These are phyloP conservation scores for Triticum dicoccoides DNA, from an alignment of 176 grass and related monocot genomes.

Conservation along the genomic window DNA sequence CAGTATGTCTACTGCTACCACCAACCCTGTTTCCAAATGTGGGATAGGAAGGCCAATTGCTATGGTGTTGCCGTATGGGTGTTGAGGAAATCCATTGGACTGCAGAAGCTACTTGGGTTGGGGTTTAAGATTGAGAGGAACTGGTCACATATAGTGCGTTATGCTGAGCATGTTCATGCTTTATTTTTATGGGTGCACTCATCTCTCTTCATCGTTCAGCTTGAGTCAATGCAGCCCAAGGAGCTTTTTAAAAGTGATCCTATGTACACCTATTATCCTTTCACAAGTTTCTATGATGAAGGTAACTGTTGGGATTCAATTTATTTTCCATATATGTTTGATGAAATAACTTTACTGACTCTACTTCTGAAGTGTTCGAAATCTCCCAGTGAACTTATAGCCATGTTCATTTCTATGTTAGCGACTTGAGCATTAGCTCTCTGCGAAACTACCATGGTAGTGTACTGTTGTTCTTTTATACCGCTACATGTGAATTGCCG, in stretches of 20 bases:
- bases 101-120: not conserved
- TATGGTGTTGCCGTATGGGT: not conserved
- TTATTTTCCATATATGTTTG: not conserved
- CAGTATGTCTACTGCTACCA: too few species aligned
- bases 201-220: not conserved
- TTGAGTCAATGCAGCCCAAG: not conserved
- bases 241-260: not conserved
- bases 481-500: not conserved
- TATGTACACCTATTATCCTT: not conserved
- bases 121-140: not conserved
- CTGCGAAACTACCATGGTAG: not conserved
- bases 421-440: not conserved
- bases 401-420: not conserved
- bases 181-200: not conserved
- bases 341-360: not conserved
- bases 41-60: not conserved
- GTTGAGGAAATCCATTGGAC: not conserved
- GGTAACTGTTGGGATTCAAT: not conserved
- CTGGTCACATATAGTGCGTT: not conserved
- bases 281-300: not conserved
- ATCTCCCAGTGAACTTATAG: not conserved
- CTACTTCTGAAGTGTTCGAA: not conserved
- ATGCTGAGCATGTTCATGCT: not conserved
- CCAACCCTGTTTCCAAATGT: not conserved
- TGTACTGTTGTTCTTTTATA: not conserved